Evolutionary conservation across 75 land plant genomes (phyloP).

Genomic region (Cunninghamia lanceolata): DNA sequence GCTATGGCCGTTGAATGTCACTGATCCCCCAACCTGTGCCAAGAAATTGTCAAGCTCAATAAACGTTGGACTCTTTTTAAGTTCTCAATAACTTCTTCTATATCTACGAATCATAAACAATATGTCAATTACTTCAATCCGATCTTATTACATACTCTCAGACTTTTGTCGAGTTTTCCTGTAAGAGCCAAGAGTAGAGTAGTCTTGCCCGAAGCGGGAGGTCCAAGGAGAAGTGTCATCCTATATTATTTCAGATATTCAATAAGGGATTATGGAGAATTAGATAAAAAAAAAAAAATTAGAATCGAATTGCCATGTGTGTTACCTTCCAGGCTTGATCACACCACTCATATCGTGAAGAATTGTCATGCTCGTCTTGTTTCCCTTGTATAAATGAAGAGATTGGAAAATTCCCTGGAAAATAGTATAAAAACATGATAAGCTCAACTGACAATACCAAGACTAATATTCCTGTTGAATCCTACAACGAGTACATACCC

Average conservation of each 20-base stretch:
- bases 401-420: neutral
- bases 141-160: neutral
- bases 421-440: neutral
- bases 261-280: neutral
- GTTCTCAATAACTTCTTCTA: too few relatives aligned
- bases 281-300: neutral
- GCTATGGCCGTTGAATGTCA: slow-evolving; percentile 52
- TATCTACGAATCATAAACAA: neutral
- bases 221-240: slow-evolving; percentile 10
- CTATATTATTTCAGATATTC: neutral
- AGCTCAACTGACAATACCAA: neutral
- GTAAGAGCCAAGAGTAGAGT: neutral
- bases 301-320: neutral
- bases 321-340: slow-evolving; percentile 12
- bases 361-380: neutral
- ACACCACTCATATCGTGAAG: neutral
- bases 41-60: neutral
- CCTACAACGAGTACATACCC: neutral
- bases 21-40: slow-evolving; percentile 33
- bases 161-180: slow-evolving; percentile 1
- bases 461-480: neutral
- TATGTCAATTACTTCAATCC: neutral
- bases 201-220: slow-evolving; percentile 6
- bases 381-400: slow-evolving; percentile 11
- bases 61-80: too few relatives aligned